Conservation (phyloP, 345 rosid genomes). For the Raphanus raphanistrum region DNA sequence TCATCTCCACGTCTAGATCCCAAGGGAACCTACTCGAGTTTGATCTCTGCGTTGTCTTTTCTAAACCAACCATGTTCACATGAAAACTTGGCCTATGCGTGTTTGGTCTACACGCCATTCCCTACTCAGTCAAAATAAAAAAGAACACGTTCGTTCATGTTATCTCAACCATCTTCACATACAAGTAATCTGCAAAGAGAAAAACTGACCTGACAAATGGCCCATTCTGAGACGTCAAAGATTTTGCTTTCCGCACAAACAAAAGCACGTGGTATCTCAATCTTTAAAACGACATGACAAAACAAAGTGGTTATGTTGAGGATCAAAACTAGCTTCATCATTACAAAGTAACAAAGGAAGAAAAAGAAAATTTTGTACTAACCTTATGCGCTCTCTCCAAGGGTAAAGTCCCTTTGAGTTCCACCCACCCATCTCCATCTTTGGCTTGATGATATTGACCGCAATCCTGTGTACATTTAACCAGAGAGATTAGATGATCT, state of each 20-base stretch:
- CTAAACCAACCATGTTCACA: constrained; percentile 76
- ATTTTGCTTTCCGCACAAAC: constrained; percentile 98
- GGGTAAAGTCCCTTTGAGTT: constrained; percentile 83
- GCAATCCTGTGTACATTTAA: constrained; percentile 70
- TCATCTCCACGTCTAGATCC: not conserved
- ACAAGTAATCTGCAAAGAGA: not conserved
- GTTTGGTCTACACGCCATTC: constrained; percentile 68
- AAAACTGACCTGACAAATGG: constrained; percentile 87
- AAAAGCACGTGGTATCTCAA: constrained; percentile 97
- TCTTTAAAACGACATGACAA: constrained; percentile 43
- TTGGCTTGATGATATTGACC: constrained; percentile 95
- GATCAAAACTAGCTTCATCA: constrained; percentile 11
- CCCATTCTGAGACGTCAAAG: constrained; percentile 99
- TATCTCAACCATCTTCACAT: not conserved
- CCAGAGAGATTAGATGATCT: constrained; percentile 22
- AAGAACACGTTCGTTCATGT: not conserved
- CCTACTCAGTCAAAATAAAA: not conserved
- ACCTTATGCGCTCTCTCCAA: constrained; percentile 84
- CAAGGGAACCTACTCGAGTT: not conserved
- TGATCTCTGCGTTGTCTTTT: constrained; percentile 7
- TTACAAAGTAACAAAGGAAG: not conserved
- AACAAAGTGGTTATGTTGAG: constrained; percentile 7
- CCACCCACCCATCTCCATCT: constrained; percentile 99
- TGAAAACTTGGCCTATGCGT: not conserved
- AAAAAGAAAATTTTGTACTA: not conserved